Conservation (phyloP, 2,329 filamentous ascomycete genomes). For the Biscogniauxia marginata region DNA sequence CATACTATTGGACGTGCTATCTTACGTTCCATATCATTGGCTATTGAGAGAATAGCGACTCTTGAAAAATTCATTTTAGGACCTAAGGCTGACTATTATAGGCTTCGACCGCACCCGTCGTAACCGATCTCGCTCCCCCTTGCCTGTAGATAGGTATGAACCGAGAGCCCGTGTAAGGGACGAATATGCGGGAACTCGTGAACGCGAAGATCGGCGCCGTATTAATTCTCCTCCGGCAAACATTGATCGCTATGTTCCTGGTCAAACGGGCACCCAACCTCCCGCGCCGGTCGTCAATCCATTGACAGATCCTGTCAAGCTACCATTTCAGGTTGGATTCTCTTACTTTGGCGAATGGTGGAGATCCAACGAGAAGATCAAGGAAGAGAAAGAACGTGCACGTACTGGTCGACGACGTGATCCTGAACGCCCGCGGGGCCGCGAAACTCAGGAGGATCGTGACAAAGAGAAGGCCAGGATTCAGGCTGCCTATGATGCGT, state of each 20-base stretch:
- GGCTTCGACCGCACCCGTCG: constrained; percentile 58
- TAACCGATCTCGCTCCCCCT: constrained; percentile 68
- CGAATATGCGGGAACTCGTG: constrained; percentile 57
- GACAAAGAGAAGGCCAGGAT: constrained; percentile 79
- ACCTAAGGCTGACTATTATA: constrained; percentile 33
- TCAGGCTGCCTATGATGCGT: constrained; percentile 65
- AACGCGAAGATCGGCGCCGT: constrained; percentile 58
- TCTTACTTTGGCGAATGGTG: constrained; percentile 87
- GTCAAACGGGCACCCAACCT: constrained; percentile 56
- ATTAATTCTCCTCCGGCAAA: constrained; percentile 64
- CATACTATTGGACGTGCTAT: background rate
- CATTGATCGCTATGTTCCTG: constrained; percentile 83
- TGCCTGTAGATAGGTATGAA: constrained; percentile 73
- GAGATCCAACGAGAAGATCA: constrained; percentile 78
- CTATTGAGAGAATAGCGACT: background rate
- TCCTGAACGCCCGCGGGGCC: constrained; percentile 61
- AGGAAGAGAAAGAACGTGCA: constrained; percentile 73
- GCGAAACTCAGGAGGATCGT: constrained; percentile 69
- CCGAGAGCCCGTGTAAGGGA: constrained; percentile 65
- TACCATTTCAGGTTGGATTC: constrained; percentile 80
- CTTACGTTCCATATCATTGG: background rate
- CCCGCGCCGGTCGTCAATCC: constrained; percentile 60
- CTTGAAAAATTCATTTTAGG: background rate
- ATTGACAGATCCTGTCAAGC: constrained; percentile 67
- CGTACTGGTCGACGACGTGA: constrained; percentile 68